Percentiles rank a stretch among this genome's conserved stretches.
phyloP scores from a whole-genome alignment of 768 basidiomycete genomes.

The Russula olivacea region DNA sequence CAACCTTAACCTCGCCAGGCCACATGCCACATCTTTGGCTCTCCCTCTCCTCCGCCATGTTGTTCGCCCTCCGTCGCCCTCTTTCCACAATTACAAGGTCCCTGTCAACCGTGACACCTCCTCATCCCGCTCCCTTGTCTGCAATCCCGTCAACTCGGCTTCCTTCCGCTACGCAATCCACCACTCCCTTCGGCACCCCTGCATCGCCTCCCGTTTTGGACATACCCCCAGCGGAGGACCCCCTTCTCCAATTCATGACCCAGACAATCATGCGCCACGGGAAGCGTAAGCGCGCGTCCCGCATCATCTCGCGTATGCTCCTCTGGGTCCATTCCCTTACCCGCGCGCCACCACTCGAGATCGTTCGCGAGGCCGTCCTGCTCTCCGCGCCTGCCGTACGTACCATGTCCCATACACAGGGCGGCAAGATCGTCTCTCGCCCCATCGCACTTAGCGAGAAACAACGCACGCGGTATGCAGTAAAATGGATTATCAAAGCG shows the following conservation, averaged over 20 bases:
- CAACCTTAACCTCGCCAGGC: not conserved
- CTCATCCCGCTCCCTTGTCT: slow-evolving; percentile 2
- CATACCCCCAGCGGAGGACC: slow-evolving; percentile 71
- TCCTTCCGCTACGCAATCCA: not conserved
- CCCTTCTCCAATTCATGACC: slow-evolving; percentile 62
- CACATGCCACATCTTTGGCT: slow-evolving; percentile 15
- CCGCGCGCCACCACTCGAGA: slow-evolving; percentile 69
- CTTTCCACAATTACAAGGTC: slow-evolving; percentile 16
- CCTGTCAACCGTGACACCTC: slow-evolving; percentile 12
- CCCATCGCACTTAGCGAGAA: slow-evolving; percentile 76
- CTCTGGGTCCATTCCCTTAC: slow-evolving; percentile 69
- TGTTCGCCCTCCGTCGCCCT: slow-evolving; percentile 12
- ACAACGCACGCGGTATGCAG: slow-evolving; percentile 65
- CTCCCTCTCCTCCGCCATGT: slow-evolving; percentile 4
- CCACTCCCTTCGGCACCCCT: too few relatives aligned
- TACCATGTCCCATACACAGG: slow-evolving; percentile 49
- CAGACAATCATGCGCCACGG: slow-evolving; percentile 60
- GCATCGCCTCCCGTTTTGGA: slow-evolving; percentile 31
- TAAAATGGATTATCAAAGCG: slow-evolving; percentile 66
- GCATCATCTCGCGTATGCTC: slow-evolving; percentile 55
- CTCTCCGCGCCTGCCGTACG: slow-evolving; percentile 67
- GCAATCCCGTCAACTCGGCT: not conserved
- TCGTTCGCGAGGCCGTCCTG: slow-evolving; percentile 67
- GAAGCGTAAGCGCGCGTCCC: slow-evolving; percentile 53
- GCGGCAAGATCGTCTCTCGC: slow-evolving; percentile 57